Base-by-base conservation (phyloP, 2,329 filamentous ascomycete genomes). In the Monilinia fructigena region DNA sequence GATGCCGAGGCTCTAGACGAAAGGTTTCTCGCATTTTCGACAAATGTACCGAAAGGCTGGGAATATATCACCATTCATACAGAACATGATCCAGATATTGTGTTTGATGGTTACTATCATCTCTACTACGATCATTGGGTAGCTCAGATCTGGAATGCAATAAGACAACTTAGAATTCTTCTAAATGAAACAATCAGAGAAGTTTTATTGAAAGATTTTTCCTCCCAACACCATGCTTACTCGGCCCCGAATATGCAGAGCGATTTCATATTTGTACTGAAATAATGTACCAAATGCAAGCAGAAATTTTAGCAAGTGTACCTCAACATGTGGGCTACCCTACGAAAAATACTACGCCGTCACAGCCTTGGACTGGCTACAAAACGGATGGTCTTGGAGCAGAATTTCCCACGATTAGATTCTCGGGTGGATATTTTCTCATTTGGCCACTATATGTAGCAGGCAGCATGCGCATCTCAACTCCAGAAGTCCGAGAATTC, bases 401-500 rank as follows among this genome's bases (percentile, higher is more conserved):
- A 6, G 66, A 68, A 12, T 45, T 55, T 2, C 55, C 67, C n/a
- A 38, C 48, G 11, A 55, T 70, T 26, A 63, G 64, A 2, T 68
- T 67, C 28, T 70, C 69, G 2, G 69, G 69, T 10, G 72, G 69
- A 3, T 66, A 70, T 31, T 75, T 75, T 35, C 42, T 75, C 0
- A 68, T 76, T 4, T 76, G 74, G 74, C 74, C 74, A 2, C 61
- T 75, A 8, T 76, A 68, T 60, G 67, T 74, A 48, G 72, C 66
- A 18, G 74, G 72, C 0, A 65, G 69, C 4, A 60, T 72, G 42
- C 70, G 71, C 47, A 42, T 68, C 0, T 42, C 69, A 3, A 68
- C 69, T 1, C 56, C 67, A 1, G 66, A 64, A 10, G 60, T 71
- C 3, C 58, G 67, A 23, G 53, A 58, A 1, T 76, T 72, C 60